Conservation (phyloP, 225 moss, liverwort and hornwort genomes). For the Marchantia paleacea region DNA sequence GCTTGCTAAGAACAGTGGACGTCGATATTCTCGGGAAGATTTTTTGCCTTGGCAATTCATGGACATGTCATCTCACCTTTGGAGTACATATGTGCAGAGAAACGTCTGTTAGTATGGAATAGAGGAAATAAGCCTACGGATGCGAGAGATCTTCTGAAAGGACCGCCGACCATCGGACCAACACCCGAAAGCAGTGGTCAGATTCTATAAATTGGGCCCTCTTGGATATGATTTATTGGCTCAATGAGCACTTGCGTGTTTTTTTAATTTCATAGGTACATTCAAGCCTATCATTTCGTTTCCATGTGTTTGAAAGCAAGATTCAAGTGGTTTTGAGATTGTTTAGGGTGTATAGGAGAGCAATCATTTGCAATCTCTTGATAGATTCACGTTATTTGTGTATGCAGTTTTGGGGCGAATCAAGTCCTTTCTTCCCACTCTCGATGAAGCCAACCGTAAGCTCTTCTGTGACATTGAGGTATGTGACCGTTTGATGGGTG, state of each 20-base stretch:
- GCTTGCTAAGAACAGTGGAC: too few relatives aligned
- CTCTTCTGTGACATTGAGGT: constrained; percentile 70
- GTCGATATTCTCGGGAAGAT: too few relatives aligned
- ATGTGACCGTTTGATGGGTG: not conserved
- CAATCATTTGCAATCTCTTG: too few relatives aligned
- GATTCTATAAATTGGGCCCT: not conserved
- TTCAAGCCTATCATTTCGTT: not conserved
- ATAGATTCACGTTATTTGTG: not conserved
- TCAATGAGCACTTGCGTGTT: not conserved
- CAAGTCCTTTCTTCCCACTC: constrained; percentile 68
- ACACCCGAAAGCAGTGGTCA: constrained; percentile 29
- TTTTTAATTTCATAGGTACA: not conserved
- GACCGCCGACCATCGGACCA: constrained; percentile 15
- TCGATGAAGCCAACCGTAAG: constrained; percentile 73
- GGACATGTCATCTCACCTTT: too few relatives aligned
- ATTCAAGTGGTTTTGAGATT: not conserved
- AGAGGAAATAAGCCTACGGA: constrained; percentile 10
- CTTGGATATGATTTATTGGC: not conserved
- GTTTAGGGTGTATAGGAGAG: not conserved
- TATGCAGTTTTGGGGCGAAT: constrained; percentile 66
- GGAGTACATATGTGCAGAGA: constrained; percentile 20
- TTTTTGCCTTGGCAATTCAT: too few relatives aligned
- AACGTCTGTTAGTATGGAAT: constrained; percentile 26
- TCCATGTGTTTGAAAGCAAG: not conserved
- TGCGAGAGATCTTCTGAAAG: constrained; percentile 1